Evolutionary conservation across 306 rosid genomes (phyloP).

Genomic region (Herpetospermum pedunculosum): DNA sequence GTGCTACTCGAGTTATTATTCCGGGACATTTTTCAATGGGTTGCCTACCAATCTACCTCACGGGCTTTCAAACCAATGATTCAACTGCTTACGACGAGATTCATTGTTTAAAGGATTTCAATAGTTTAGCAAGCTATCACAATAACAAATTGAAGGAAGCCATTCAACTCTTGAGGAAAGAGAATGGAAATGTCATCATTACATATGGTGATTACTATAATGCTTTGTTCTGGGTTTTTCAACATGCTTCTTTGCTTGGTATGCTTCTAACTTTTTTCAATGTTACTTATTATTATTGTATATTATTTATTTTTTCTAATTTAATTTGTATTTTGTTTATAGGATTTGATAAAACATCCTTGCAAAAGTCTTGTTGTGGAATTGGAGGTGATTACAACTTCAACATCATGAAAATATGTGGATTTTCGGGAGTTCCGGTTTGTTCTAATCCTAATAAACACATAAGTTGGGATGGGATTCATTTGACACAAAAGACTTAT

Average conservation of each 20-base stretch:
- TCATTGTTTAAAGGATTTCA: constrained; percentile 8
- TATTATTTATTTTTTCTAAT: neutral
- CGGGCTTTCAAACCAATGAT: constrained; percentile 6
- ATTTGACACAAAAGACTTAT: constrained; percentile 13
- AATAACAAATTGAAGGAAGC: constrained; percentile 3
- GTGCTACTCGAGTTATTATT: constrained; percentile 13
- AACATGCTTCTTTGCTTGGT: constrained; percentile 3
- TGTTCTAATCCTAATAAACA: constrained; percentile 10
- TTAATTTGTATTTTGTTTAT: neutral
- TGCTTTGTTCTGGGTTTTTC: constrained; percentile 8
- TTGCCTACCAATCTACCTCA: constrained; percentile 11
- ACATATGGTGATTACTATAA: constrained; percentile 16
- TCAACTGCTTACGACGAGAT: constrained; percentile 5
- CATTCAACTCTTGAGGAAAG: constrained; percentile 7
- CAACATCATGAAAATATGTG: neutral
- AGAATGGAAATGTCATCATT: constrained; percentile 3
- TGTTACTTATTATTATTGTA: neutral
- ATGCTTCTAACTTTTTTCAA: neutral
- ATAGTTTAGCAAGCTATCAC: constrained; percentile 8
- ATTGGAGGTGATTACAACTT: constrained; percentile 10
- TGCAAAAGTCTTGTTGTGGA: constrained; percentile 20
- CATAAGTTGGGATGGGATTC: constrained; percentile 21
- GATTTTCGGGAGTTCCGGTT: neutral
- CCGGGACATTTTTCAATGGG: constrained; percentile 16
- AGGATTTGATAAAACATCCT: constrained; percentile 6